These are phyloP conservation scores for Vigna nakashimae DNA, from an alignment of 306 rosid species.

Conservation along the genomic window DNA sequence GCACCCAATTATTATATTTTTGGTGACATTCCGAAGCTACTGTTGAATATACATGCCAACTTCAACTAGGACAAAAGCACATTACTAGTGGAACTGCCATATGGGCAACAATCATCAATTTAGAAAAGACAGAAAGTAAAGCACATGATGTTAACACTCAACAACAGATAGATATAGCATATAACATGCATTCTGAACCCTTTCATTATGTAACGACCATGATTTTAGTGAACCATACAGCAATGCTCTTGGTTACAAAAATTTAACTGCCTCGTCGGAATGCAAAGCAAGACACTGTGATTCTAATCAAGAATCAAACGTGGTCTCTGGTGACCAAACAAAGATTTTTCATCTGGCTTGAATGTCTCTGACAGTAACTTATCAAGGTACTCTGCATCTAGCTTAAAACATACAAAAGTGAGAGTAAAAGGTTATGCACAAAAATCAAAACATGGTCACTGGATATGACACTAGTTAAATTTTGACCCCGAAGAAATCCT, in stretches of 20 bases:
- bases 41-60: not conserved
- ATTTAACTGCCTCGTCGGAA: conserved; percentile 22
- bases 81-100: not conserved
- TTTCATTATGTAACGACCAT: not conserved
- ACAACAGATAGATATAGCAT: not conserved
- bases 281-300: conserved; percentile 9
- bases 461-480: conserved; percentile 47
- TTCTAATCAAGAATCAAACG: not conserved
- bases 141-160: conserved; percentile 15
- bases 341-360: not conserved
- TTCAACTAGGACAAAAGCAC: not conserved
- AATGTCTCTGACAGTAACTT: conserved; percentile 57
- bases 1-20: not conserved
- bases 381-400: conserved; percentile 57
- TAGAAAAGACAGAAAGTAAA: not conserved
- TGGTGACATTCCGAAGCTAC: not conserved
- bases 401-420: conserved; percentile 43
- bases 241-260: not conserved
- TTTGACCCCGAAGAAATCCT: not conserved
- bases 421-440: not conserved
- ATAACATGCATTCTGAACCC: not conserved
- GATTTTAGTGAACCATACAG: not conserved
- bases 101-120: not conserved
- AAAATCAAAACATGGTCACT: not conserved
- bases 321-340: not conserved